Conservation (phyloP, 352 stramenopile genomes). For the Globisporangium megalacanthum region DNA sequence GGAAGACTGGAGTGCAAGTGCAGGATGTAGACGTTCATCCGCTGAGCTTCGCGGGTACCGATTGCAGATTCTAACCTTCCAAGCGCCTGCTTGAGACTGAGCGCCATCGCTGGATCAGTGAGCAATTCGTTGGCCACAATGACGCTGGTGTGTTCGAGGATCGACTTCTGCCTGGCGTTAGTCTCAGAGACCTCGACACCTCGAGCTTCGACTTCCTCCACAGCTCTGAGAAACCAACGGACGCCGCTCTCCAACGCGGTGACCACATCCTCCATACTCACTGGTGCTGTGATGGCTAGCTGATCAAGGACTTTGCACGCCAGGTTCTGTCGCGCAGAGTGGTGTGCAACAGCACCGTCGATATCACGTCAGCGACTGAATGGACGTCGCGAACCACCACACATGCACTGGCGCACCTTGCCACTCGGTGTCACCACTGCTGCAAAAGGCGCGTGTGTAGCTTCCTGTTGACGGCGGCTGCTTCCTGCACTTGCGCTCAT, state of each 20-base stretch:
- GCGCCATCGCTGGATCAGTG: background rate
- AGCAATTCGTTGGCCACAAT: slow-evolving; percentile 9
- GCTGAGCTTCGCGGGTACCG: background rate
- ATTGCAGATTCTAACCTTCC: background rate
- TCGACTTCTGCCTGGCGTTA: background rate
- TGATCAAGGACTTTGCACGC: slow-evolving; percentile 14
- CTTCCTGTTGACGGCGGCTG: background rate
- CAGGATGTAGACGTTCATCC: slow-evolving; percentile 10
- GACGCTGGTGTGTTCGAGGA: slow-evolving; percentile 9
- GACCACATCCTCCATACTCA: background rate
- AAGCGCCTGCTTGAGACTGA: background rate
- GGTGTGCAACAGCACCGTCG: no score
- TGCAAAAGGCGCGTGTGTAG: background rate
- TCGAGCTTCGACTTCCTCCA: background rate
- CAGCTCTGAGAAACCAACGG: background rate
- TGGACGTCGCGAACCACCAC: slow-evolving; percentile 2
- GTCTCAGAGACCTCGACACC: background rate
- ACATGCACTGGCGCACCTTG: slow-evolving; percentile 1
- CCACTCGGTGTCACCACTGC: slow-evolving; percentile 4
- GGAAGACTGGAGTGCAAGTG: slow-evolving; percentile 5
- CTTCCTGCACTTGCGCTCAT: background rate
- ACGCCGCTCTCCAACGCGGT: background rate
- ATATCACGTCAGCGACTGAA: no score
- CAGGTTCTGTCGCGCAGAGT: slow-evolving; percentile 1
- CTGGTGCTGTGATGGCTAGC: background rate